phyloP scores from a whole-genome alignment of 768 basidiomycete species.

The Pisolithus albus region DNA sequence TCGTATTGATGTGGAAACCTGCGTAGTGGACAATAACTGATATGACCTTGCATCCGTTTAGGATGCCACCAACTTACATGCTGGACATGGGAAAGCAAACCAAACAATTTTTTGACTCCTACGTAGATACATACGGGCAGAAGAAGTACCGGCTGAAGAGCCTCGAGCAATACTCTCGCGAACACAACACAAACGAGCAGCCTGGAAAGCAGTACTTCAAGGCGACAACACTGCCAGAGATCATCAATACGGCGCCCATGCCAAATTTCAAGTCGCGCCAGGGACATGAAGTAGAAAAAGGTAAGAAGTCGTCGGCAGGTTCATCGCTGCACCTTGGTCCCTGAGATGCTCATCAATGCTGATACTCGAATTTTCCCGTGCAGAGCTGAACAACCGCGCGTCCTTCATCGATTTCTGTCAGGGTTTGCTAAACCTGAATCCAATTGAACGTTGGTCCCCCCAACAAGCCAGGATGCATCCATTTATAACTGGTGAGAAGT shows the following conservation, averaged over 20 bases:
- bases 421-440: slow-evolving; percentile 90
- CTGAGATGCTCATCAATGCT: background rate
- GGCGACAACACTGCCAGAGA: slow-evolving; percentile 86
- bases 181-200: slow-evolving; percentile 93
- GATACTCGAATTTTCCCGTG: background rate
- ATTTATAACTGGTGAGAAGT: slow-evolving; percentile 97
- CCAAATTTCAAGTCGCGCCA: slow-evolving; percentile 75
- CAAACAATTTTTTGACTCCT: slow-evolving; percentile 84
- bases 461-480: slow-evolving; percentile 94
- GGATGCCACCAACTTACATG: slow-evolving; percentile 87
- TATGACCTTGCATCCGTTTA: slow-evolving; percentile 25
- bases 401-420: slow-evolving; percentile 98
- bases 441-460: slow-evolving; percentile 93
- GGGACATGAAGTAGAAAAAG: slow-evolving; percentile 84
- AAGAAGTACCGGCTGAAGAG: slow-evolving; percentile 86
- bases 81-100: slow-evolving; percentile 96
- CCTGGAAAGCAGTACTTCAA: slow-evolving; percentile 99
- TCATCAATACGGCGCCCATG: slow-evolving; percentile 95
- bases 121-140: slow-evolving; percentile 65
- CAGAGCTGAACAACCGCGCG: slow-evolving; percentile 89
- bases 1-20: background rate
- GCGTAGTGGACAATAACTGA: background rate
- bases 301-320: slow-evolving; percentile 32
- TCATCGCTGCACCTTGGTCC: background rate
- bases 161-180: slow-evolving; percentile 91